phyloP scores from a whole-genome alignment of 140 eudicot genomes.

The Senecio squalidus region DNA sequence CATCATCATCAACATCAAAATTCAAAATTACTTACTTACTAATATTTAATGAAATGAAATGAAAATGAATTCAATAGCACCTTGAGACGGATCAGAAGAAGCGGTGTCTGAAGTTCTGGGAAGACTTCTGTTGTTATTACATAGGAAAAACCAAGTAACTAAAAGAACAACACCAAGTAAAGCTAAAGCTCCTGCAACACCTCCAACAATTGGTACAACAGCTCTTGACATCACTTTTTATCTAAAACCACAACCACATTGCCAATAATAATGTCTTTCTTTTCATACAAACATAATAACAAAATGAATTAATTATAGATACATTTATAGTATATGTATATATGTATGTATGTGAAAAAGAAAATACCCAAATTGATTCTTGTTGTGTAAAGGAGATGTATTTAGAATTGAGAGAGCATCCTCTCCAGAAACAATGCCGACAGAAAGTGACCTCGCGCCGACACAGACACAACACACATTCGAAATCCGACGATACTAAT shows the following conservation, averaged over 20 bases:
- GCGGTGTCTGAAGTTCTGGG: constrained; percentile 87
- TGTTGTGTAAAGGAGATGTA: too few relatives aligned
- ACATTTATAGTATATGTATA: too few relatives aligned
- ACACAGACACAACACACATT: constrained; percentile 31
- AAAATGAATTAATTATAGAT: too few relatives aligned
- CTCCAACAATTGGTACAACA: constrained; percentile 94
- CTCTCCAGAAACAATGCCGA: constrained; percentile 31
- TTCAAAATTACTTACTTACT: too few relatives aligned
- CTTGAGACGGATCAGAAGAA: constrained; percentile 91
- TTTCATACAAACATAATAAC: too few relatives aligned
- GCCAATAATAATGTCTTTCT: too few relatives aligned
- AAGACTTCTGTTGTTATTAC: constrained; percentile 46
- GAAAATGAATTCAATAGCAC: constrained; percentile 22
- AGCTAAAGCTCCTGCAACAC: constrained; percentile 97
- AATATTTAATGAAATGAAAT: too few relatives aligned
- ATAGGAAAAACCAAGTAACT: constrained; percentile 60
- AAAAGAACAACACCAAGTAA: constrained; percentile 55
- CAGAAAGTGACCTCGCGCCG: constrained; percentile 47
- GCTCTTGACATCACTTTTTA: constrained; percentile 92
- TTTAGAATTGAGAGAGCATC: too few relatives aligned
- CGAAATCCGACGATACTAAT: constrained; percentile 8
- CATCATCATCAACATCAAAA: too few relatives aligned
- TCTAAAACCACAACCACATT: too few relatives aligned
- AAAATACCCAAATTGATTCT: too few relatives aligned
- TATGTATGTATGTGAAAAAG: too few relatives aligned